phyloP scores from a whole-genome alignment of 2,329 filamentous ascomycete genomes.

The Grosmannia serpens region DNA sequence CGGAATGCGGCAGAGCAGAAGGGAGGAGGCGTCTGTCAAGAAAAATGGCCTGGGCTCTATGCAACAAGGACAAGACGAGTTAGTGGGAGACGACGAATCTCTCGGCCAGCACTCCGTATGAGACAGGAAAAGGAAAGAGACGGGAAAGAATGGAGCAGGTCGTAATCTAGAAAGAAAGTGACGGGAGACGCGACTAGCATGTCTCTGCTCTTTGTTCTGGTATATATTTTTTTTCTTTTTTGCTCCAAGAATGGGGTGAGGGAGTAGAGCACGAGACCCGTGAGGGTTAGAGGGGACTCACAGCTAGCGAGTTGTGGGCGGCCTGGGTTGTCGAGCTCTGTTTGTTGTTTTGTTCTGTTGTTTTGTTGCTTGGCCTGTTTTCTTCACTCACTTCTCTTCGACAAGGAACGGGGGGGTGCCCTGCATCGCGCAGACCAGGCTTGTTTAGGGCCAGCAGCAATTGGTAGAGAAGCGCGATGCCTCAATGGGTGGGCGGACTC shows the following conservation, averaged over 20 bases:
- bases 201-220: neutral
- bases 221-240: neutral
- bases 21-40: neutral
- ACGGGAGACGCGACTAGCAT: neutral
- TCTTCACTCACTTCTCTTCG: neutral
- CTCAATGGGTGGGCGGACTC: conserved; percentile 5
- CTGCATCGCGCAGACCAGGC: neutral
- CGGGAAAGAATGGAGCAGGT: conserved; percentile 2
- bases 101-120: neutral
- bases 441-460: conserved; percentile 9
- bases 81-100: neutral
- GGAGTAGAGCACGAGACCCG: neutral
- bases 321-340: neutral
- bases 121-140: conserved; percentile 1
- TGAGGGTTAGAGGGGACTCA: neutral
- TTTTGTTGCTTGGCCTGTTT: neutral
- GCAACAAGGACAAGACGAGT: neutral
- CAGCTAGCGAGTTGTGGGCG: neutral
- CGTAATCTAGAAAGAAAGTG: conserved; percentile 1
- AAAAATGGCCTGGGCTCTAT: neutral
- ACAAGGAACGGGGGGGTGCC: neutral
- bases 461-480: conserved; percentile 8
- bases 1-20: neutral
- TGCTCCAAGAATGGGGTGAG: neutral
- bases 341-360: neutral